A percentile compares a stretch with the other conserved stretches of the same genome.
Evolutionary conservation across 352 stramenopile species (phyloP).

Genomic region (Nothophytophthora sp.): DNA sequence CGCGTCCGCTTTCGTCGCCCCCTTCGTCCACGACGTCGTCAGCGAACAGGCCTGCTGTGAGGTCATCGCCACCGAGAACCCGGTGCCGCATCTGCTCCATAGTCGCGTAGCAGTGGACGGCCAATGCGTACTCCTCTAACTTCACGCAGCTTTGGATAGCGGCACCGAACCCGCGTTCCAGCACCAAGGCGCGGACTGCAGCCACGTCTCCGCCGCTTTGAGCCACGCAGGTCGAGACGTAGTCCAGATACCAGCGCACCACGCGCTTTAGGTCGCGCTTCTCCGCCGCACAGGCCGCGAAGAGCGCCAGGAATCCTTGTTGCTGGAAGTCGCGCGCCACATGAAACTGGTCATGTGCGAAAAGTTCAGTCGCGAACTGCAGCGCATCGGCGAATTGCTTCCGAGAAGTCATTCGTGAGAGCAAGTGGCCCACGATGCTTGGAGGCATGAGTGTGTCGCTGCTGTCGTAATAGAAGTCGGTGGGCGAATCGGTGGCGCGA

Average conservation of each 20-base stretch:
- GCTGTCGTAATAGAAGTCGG: no score
- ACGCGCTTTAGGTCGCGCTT: conserved; percentile 16
- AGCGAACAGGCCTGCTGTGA: conserved; percentile 16
- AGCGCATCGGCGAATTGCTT: conserved; percentile 37
- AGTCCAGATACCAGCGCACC: conserved; percentile 42
- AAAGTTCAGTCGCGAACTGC: conserved; percentile 36
- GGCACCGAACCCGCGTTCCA: conserved; percentile 66
- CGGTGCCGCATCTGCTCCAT: conserved; percentile 16
- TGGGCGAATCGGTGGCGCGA: background rate
- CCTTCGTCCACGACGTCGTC: background rate
- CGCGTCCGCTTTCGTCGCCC: conserved; percentile 1
- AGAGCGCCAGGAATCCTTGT: conserved; percentile 64
- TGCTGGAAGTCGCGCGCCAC: conserved; percentile 46
- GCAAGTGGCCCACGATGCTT: conserved; percentile 51
- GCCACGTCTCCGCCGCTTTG: conserved; percentile 6
- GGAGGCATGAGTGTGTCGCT: conserved; percentile 35
- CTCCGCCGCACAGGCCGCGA: conserved; percentile 25
- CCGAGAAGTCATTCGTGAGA: conserved; percentile 41
- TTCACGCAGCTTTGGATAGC: conserved; percentile 65
- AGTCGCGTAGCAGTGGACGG: conserved; percentile 41
- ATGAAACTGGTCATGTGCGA: conserved; percentile 30
- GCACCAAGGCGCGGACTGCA: conserved; percentile 16
- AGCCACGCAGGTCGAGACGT: conserved; percentile 28
- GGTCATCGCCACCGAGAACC: background rate
- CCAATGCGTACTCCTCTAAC: conserved; percentile 39